A percentile compares a stretch with the other conserved stretches of the same genome.
These are phyloP conservation scores for Pseudogymnoascus destructans DNA, from an alignment of 2,329 filamentous ascomycete genomes.

Conservation along the genomic window DNA sequence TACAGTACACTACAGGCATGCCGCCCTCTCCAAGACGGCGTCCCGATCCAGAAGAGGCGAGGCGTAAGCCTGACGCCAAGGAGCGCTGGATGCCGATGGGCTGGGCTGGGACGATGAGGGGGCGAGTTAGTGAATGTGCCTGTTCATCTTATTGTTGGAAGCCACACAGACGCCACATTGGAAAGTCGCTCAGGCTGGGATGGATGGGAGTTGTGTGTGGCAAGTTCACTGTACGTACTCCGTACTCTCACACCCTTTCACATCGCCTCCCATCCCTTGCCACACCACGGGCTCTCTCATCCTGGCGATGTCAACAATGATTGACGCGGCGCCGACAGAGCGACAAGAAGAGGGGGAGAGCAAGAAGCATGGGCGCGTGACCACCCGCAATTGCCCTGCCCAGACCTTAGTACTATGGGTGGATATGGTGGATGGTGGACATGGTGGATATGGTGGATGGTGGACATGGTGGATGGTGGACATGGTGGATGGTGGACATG, in stretches of 20 bases:
- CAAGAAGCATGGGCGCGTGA: neutral
- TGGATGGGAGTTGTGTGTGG: neutral
- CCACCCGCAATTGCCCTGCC: neutral
- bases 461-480: neutral
- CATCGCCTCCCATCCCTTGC: neutral
- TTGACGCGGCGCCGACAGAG: neutral
- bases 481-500: neutral
- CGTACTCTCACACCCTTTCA: neutral
- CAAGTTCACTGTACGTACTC: neutral
- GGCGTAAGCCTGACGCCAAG: neutral
- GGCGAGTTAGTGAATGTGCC: neutral
- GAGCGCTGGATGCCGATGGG: conserved; percentile 6
- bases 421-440: neutral
- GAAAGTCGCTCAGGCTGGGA: conserved; percentile 3
- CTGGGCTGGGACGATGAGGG: neutral
- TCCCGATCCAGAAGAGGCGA: neutral
- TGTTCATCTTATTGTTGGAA: conserved; percentile 1
- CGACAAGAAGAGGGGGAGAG: neutral
- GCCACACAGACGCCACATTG: conserved; percentile 5
- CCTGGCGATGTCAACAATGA: neutral
- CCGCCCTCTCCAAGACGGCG: neutral
- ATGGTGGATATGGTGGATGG: neutral
- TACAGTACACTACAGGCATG: neutral
- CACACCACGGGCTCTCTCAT: neutral
- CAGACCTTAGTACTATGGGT: no score